Evolutionary conservation across 2,329 filamentous ascomycete genomes (phyloP).

Genomic region (Fusarium tuaranense): DNA sequence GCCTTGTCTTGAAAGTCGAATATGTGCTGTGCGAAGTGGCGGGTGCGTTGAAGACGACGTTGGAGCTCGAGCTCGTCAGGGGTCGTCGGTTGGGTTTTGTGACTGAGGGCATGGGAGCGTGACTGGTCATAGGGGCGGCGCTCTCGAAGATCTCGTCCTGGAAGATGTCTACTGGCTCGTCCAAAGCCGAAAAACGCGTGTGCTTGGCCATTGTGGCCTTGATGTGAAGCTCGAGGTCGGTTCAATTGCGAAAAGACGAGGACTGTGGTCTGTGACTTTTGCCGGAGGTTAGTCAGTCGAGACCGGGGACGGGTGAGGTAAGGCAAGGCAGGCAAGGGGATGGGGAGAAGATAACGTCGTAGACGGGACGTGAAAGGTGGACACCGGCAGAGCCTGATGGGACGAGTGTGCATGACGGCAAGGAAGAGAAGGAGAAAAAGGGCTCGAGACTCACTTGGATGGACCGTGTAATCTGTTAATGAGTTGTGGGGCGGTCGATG

Average conservation of each 20-base stretch:
- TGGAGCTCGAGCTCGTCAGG: constrained; percentile 65
- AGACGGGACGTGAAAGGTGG: constrained; percentile 39
- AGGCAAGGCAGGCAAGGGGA: constrained; percentile 20
- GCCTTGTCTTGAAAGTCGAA: constrained; percentile 77
- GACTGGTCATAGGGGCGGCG: constrained; percentile 62
- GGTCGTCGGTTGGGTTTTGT: constrained; percentile 61
- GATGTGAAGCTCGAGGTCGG: constrained; percentile 28
- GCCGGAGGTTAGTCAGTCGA: constrained; percentile 34
- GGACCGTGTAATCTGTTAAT: constrained; percentile 41
- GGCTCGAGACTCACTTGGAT: constrained; percentile 41
- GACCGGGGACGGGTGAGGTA: constrained; percentile 22
- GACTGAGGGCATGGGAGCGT: constrained; percentile 67
- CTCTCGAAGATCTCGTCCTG: constrained; percentile 64
- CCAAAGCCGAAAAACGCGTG: constrained; percentile 58
- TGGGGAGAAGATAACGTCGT: constrained; percentile 34
- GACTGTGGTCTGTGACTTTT: constrained; percentile 27
- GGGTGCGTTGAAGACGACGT: constrained; percentile 76
- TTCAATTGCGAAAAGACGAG: constrained; percentile 23
- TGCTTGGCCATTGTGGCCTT: constrained; percentile 66
- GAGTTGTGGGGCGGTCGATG: constrained; percentile 41
- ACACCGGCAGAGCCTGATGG: constrained; percentile 40
- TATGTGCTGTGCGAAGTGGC: constrained; percentile 63
- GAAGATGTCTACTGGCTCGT: constrained; percentile 64
- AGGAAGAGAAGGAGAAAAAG: constrained; percentile 35
- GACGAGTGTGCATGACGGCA: constrained; percentile 43